These are phyloP conservation scores for Marchantia paleacea DNA, from an alignment of 225 moss, liverwort and hornwort species.

Conservation along the genomic window DNA sequence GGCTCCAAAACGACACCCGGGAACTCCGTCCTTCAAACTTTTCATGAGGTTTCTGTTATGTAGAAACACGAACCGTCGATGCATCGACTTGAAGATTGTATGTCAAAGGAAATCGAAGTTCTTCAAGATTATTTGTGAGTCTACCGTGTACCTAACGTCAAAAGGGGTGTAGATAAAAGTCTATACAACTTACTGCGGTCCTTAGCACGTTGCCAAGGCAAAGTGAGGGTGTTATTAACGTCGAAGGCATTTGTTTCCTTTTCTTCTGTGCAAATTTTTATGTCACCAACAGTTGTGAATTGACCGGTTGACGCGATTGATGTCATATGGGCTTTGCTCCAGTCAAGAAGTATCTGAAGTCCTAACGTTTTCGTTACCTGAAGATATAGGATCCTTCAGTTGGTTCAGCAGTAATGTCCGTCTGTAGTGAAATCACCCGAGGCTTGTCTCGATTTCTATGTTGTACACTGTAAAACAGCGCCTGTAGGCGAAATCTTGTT, in stretches of 20 bases:
- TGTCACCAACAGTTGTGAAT: neutral
- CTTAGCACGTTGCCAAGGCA: neutral
- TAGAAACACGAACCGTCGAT: neutral
- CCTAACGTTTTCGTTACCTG: neutral
- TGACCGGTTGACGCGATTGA: neutral
- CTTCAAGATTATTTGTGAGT: neutral
- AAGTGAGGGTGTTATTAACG: neutral
- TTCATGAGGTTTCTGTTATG: neutral
- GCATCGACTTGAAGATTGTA: neutral
- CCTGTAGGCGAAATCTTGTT: neutral
- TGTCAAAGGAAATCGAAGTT: neutral
- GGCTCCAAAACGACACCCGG: neutral
- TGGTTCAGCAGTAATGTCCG: neutral
- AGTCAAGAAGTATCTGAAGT: neutral
- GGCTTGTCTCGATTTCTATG: neutral
- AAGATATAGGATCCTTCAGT: neutral
- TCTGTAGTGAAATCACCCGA: neutral
- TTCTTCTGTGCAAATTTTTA: neutral
- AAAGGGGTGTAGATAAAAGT: neutral
- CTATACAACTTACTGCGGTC: neutral
- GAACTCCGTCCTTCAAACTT: neutral
- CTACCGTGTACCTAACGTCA: neutral
- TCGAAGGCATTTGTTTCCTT: neutral
- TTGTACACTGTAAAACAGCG: neutral
- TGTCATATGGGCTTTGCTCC: neutral